Evolutionary conservation across 371 early-diverging fungal genomes (phyloP).

Genomic region (Rhizopus delemar): DNA sequence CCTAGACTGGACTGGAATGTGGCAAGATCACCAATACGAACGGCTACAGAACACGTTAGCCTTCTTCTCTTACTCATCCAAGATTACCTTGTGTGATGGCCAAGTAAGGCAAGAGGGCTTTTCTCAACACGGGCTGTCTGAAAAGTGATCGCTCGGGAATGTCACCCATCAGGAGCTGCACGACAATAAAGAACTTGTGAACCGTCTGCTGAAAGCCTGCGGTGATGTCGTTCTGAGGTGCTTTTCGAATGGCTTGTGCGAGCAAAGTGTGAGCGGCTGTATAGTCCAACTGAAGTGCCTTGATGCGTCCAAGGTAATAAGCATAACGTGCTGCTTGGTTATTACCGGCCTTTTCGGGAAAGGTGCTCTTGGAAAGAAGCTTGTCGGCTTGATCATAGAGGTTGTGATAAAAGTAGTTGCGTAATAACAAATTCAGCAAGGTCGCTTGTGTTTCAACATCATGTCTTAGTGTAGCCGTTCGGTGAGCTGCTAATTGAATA

Average conservation of each 20-base stretch:
- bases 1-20: constrained; percentile 89
- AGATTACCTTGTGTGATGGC: constrained; percentile 83
- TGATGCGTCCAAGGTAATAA: constrained; percentile 93
- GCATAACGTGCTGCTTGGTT: constrained; percentile 93
- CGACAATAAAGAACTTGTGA: constrained; percentile 92
- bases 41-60: constrained; percentile 77
- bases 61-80: constrained; percentile 50
- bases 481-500: constrained; percentile 80
- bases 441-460: constrained; percentile 91
- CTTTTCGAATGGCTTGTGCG: constrained; percentile 94
- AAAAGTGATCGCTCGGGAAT: constrained; percentile 94
- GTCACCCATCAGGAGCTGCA: constrained; percentile 96
- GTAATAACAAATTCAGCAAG: constrained; percentile 83
- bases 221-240: constrained; percentile 83
- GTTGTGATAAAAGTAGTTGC: constrained; percentile 90
- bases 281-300: constrained; percentile 96
- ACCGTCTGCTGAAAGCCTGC: constrained; percentile 97
- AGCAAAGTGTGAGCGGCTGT: constrained; percentile 84
- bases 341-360: constrained; percentile 91
- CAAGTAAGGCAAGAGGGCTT: constrained; percentile 87
- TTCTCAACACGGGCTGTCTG: constrained; percentile 80
- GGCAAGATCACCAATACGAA: constrained; percentile 90
- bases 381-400: constrained; percentile 96
- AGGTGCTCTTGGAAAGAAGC: constrained; percentile 86
- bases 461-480: constrained; percentile 87